Base-by-base conservation (phyloP, 2,329 filamentous ascomycete species). In the Monilinia fructigena region DNA sequence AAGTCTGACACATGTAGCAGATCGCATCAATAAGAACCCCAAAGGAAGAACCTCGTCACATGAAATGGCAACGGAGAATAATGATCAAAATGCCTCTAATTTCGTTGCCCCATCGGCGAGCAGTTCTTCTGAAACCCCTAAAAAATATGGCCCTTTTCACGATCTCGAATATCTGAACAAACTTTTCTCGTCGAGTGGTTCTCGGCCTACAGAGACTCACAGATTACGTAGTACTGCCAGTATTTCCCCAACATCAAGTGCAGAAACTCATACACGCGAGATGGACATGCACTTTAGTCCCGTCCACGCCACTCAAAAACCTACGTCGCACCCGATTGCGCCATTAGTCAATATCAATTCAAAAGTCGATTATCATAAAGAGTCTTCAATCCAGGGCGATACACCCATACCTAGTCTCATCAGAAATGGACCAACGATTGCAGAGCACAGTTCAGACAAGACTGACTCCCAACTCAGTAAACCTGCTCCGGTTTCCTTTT, bases 201-300 rank as follows among this genome's bases (percentile, higher is more conserved):
- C 58, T 35, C n/a, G 28, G 47, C 31, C 45, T 12, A 38, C 11
- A 6, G 58, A 50, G 18, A 20, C 8, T n/a, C 14, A 60, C 1
- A 45, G 31, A 8, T 1, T 31, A 10, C n/a, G 28, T 11, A 48
- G 58, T 38, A 50, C 14, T 18, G 23, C 45, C 11, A 60, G 58
- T 20, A 26, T 60, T 40, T 50, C 58, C 10, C 58, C 58, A 50
- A 50, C 45, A 50, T 60, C 58, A 38, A 38, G n/a, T 8, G n/a
- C 45, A 26, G 58, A 60, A 10, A 35, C 7, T n/a, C 14, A 50
- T 50, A 40, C 7, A 50, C 28, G 31, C 47, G 45, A 50, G 23
- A 48, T 38, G 8, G n/a, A 38, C 4, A 26, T 18, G 4, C 4
- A 26, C 18, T 26, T 11, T 20, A 38, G 16, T n/a, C 31, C n/a